Conservation (phyloP, 169 alveolate species). For the Cryptosporidium felis region DNA sequence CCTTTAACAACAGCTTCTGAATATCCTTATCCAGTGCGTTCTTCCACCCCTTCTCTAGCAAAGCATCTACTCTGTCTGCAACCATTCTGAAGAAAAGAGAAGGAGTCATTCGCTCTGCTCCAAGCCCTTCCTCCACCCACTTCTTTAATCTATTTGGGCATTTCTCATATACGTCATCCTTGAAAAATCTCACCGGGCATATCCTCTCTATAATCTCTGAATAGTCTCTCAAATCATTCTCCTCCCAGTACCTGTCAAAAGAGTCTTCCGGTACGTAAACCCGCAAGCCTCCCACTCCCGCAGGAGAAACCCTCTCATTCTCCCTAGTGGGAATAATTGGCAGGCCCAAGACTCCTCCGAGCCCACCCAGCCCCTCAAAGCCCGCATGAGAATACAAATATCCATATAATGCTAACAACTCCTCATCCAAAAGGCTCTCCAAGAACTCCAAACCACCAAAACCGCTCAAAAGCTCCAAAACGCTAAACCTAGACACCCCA, state of each 20-base stretch:
- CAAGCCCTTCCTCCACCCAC: neutral
- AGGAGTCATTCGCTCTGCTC: conserved; percentile 6
- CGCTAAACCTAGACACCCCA: neutral
- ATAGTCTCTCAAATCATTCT: neutral
- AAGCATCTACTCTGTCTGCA: neutral
- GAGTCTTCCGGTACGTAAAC: conserved; percentile 24
- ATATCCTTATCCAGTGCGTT: conserved; percentile 29
- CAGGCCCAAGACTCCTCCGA: neutral
- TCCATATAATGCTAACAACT: conserved; percentile 1
- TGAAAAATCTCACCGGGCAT: conserved; percentile 20
- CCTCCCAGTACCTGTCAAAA: conserved; percentile 4
- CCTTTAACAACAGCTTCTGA: conserved; percentile 14
- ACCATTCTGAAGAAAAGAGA: conserved; percentile 16
- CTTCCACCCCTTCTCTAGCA: conserved; percentile 44
- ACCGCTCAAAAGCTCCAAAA: neutral
- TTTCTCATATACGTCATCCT: neutral
- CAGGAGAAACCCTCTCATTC: neutral
- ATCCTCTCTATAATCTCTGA: conserved; percentile 7
- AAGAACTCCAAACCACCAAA: neutral
- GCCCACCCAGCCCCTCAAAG: neutral
- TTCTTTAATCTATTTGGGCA: neutral
- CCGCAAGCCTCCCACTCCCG: neutral
- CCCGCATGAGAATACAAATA: neutral
- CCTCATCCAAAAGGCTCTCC: conserved; percentile 1
- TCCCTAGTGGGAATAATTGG: conserved; percentile 24